Percentiles rank a stretch among this genome's conserved stretches.
Evolutionary conservation across 306 rosid species (phyloP).

Genomic region (Aeschynomene evenia): DNA sequence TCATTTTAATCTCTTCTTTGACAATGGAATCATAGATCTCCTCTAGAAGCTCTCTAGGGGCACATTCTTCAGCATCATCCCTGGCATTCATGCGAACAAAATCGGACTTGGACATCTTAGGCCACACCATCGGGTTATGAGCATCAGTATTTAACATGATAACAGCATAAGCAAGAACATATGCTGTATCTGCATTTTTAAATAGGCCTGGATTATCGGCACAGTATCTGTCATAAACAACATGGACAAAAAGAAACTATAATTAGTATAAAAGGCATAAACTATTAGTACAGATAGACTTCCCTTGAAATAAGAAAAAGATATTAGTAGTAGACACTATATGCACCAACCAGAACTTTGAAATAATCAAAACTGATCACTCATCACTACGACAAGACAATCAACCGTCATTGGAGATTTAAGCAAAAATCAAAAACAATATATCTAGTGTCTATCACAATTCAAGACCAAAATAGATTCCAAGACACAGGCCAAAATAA

Average conservation of each 20-base stretch:
- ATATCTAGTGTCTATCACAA: constrained; percentile 5
- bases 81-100: constrained; percentile 84
- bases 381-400: constrained; percentile 18
- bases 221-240: constrained; percentile 78
- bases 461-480: constrained; percentile 3
- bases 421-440: constrained; percentile 2
- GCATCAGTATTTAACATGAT: constrained; percentile 98
- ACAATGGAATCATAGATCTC: constrained; percentile 91
- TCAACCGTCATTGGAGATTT: constrained; percentile 16
- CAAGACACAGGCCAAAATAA: constrained; percentile 22
- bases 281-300: constrained; percentile 26
- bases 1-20: constrained; percentile 90
- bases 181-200: constrained; percentile 95
- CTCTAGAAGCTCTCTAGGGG: constrained; percentile 87
- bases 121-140: constrained; percentile 99
- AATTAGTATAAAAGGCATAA: constrained; percentile 31
- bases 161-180: constrained; percentile 98
- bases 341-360: constrained; percentile 2
- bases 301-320: constrained; percentile 14
- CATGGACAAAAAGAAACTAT: constrained; percentile 30
- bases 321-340: not conserved
- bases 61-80: constrained; percentile 89
- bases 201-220: constrained; percentile 96
- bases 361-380: not conserved
- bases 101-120: constrained; percentile 95